Base-by-base conservation (phyloP, 371 early-diverging fungal genomes). In the Circinella minor region DNA sequence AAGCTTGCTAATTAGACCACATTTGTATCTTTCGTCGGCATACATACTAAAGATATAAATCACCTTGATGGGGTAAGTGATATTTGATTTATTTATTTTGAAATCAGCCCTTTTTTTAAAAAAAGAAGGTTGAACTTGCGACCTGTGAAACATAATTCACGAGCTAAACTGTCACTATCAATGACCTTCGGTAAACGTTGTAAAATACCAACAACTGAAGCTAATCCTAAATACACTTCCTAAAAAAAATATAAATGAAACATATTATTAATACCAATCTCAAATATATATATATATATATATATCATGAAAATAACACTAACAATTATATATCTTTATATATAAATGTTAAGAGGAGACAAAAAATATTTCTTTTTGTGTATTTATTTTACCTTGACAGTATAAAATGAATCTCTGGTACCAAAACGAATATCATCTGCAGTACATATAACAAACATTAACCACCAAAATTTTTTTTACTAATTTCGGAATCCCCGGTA, bases 111-210 rank as follows among this genome's bases (percentile, higher is more conserved):
- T 36, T n/a, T 9, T 9, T 9, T 36, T 36, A n/a, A n/a, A n/a
- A n/a, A n/a, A n/a, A n/a, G n/a, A n/a, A 14, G 8, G 0, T 36
- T 7, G 6, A 10, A 87, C 82, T 80, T 85, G 71, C 98, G 88
- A 0, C 89, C 97, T 4, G 98, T 97, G 49, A 88, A 86, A 73
- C 93, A 94, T 14, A 95, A 77, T 67, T 98, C 99, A 69, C 96
- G 91, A 49, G 95, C 93, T 90, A 93, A 89, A 77, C 93, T 91
- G 65, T 90, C 83, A 80, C 95, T 97, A 36, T 96, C 97, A 66
- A 96, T 94, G 10, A 97, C 88, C 81, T 96, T 97, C 46, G 96
- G 97, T 36, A 98, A 83, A 37, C 99, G 89, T 79, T 98, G 98
- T 59, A 98, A 85, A 36, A 97, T 93, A 54, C 97, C 94, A 15